Evolutionary conservation across 164 flowering plant genomes (phyloP).

Genomic region (Berberis vulgaris): DNA sequence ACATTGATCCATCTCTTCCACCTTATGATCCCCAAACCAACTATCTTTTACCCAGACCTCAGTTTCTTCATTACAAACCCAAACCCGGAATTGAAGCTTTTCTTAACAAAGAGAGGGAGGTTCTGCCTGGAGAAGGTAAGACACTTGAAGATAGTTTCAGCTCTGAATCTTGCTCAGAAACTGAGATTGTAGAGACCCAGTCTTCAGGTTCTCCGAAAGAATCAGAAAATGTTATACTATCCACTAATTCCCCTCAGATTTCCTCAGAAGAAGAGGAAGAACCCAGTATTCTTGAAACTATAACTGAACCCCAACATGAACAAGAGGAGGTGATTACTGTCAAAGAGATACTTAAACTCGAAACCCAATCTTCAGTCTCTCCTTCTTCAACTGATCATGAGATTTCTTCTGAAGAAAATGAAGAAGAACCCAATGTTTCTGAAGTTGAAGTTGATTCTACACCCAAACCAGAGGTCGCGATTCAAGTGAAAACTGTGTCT

Average conservation of each 20-base stretch:
- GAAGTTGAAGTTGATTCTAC: constrained; percentile 10
- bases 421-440: constrained; percentile 12
- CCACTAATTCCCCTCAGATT: neutral
- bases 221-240: neutral
- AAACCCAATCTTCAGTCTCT: constrained; percentile 6
- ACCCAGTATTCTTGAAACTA: constrained; percentile 15
- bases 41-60: constrained; percentile 76
- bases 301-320: neutral
- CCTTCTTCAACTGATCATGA: too few relatives aligned
- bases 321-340: neutral
- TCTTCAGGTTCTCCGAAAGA: constrained; percentile 25
- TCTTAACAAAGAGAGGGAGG: constrained; percentile 24
- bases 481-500: constrained; percentile 4
- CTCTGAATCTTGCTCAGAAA: constrained; percentile 39
- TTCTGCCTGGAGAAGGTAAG: constrained; percentile 13
- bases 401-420: constrained; percentile 16
- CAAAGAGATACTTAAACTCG: constrained; percentile 1
- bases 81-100: constrained; percentile 35
- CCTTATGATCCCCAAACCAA: constrained; percentile 72
- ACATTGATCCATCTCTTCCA: constrained; percentile 52
- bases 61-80: constrained; percentile 67
- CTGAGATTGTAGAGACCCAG: constrained; percentile 33
- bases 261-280: constrained; percentile 17
- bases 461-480: neutral
- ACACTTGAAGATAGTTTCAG: constrained; percentile 34